These are phyloP conservation scores for Epichloe aotearoae DNA, from an alignment of 2,329 filamentous ascomycete genomes.

Conservation along the genomic window DNA sequence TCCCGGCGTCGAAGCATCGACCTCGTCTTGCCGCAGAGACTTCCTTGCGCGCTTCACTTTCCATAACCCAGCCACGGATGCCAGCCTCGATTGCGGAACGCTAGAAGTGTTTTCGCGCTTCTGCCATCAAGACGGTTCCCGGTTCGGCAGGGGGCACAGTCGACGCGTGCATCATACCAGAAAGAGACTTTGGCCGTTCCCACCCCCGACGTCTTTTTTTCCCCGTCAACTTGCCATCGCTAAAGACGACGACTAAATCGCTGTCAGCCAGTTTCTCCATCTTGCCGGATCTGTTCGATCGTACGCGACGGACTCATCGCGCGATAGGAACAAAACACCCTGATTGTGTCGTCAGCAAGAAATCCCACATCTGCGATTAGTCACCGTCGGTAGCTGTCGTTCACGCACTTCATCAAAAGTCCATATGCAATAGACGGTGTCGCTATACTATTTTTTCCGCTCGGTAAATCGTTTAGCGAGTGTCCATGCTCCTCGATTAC, in stretches of 20 bases:
- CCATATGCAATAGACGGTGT: neutral
- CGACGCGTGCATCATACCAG: neutral
- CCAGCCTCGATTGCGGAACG: neutral
- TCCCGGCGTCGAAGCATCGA: constrained; percentile 4
- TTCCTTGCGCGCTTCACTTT: neutral
- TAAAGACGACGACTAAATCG: neutral
- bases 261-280: neutral
- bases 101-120: neutral
- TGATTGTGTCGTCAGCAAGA: neutral
- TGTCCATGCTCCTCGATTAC: neutral
- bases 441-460: neutral
- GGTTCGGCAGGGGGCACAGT: neutral
- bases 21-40: neutral
- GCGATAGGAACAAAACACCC: neutral
- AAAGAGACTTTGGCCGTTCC: neutral
- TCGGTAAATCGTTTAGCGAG: neutral
- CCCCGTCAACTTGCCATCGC: neutral
- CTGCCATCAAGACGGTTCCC: neutral
- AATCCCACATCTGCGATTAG: neutral
- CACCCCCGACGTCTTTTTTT: neutral
- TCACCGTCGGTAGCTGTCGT: neutral
- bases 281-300: neutral
- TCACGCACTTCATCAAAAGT: neutral
- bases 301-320: neutral
- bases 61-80: neutral